Evolutionary conservation across 768 basidiomycete genomes (phyloP).

Genomic region (Leccinum truebloodii): DNA sequence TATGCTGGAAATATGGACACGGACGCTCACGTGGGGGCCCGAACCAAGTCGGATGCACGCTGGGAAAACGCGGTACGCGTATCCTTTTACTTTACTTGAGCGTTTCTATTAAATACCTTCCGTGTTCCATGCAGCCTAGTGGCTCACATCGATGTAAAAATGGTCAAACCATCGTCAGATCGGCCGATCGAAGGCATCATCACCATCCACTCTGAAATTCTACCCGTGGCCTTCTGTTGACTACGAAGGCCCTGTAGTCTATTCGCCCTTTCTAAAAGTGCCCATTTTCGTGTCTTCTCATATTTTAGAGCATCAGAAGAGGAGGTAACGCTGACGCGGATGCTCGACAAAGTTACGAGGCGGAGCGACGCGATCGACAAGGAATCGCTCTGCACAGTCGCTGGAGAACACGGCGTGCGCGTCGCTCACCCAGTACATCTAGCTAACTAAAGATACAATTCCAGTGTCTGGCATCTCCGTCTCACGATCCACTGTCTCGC

Average conservation of each 20-base stretch:
- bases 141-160: no score
- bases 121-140: no score
- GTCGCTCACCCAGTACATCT: neutral
- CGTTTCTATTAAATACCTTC: no score
- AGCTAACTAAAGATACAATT: neutral
- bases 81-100: no score
- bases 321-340: conserved; percentile 84
- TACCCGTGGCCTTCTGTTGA: conserved; percentile 93
- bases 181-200: no score
- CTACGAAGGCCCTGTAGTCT: conserved; percentile 62
- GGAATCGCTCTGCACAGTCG: conserved; percentile 90
- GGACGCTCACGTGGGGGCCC: no score
- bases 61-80: no score
- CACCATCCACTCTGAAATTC: conserved; percentile 84
- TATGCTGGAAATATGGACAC: no score
- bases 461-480: conserved; percentile 90
- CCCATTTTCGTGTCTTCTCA: neutral
- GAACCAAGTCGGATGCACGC: no score
- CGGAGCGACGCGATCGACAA: conserved; percentile 93
- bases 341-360: conserved; percentile 91
- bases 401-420: conserved; percentile 81
- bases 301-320: conserved; percentile 80
- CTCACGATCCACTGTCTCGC: conserved; percentile 88
- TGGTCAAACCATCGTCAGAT: no score
- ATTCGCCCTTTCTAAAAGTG: conserved; percentile 6